phyloP scores from a whole-genome alignment of 1,139 yeast species.

The Sugiyamaella pinicola region DNA sequence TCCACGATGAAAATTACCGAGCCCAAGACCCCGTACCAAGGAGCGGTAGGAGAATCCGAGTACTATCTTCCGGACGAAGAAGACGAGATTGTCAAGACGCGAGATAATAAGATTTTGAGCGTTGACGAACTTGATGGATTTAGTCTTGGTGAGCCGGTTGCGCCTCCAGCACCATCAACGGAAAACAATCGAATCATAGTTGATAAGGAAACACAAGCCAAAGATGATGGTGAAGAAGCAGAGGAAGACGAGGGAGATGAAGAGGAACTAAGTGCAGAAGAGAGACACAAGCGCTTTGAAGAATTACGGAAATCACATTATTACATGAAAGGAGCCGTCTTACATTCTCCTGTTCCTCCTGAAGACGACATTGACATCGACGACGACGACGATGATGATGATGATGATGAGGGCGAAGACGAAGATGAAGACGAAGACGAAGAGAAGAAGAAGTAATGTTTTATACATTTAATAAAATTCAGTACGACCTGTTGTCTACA shows the following conservation, averaged over 20 bases:
- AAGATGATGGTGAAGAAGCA: conserved; percentile 45
- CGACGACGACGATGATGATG: conserved; percentile 37
- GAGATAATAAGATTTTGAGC: conserved; percentile 42
- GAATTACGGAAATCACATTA: conserved; percentile 77
- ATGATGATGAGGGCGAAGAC: conserved; percentile 25
- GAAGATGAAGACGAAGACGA: conserved; percentile 28
- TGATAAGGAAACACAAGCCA: conserved; percentile 34
- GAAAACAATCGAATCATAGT: conserved; percentile 35
- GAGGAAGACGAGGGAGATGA: conserved; percentile 45
- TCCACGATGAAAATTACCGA: conserved; percentile 88
- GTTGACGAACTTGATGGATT: conserved; percentile 50
- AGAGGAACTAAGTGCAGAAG: conserved; percentile 55
- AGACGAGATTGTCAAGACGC: conserved; percentile 47
- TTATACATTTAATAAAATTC: not conserved
- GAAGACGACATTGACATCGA: conserved; percentile 39
- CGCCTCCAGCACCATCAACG: conserved; percentile 30
- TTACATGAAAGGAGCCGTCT: conserved; percentile 61
- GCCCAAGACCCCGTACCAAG: conserved; percentile 97
- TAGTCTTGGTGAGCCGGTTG: conserved; percentile 58
- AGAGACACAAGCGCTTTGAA: conserved; percentile 68
- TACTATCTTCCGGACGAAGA: conserved; percentile 78
- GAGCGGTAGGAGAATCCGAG: conserved; percentile 86
- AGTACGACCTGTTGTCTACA: too few relatives aligned
- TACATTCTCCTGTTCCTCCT: conserved; percentile 34
- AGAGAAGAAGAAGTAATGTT: not conserved